Base-by-base conservation (phyloP, 345 rosid genomes). In the Geranium rotundifolium region DNA sequence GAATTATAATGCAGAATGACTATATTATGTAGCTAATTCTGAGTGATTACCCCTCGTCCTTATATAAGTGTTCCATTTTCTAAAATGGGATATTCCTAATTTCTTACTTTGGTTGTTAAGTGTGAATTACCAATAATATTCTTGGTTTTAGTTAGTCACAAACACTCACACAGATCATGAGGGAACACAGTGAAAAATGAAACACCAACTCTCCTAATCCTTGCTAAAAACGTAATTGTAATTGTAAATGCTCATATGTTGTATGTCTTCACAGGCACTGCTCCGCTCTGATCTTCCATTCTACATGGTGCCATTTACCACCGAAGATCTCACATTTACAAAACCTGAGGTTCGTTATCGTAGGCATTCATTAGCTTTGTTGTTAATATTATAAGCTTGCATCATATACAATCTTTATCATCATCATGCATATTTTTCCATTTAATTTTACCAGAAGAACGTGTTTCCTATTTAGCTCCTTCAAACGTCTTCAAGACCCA, bases 261-360 rank as follows among this genome's bases (percentile, higher is more conserved):
- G n/a, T 62, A 23, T 60, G 0, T 64, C 58, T 17, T 72, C 65
- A 67, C 81, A 93, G 99, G 97, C 96, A 65, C 61, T 86, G 68
- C 76, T 93, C 57, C 81, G 97, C 34, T 77, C 82, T 61, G 97
- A 93, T 81, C 96, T 93, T 66, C 96, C 97, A 17, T 75, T 63
- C 69, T 90, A 87, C 73, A 85, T 93, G 73, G 95, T 90, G 31
- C 99, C 99, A n/a, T 87, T 87, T 77, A 71, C 75, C 14, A 78
- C 86, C 5, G 57, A 56, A 57, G 96, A 93, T 72, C 84, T 93
- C 37, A 19, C 29, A 19, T 90, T 93, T 68, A 74, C 63, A 67
- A 93, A 76, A 69, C 99, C 99, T 1, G 84, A 90, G 99, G 97
- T 90, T 71, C 52, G 96, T 78, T 78, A 29, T 62, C 27, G 59